phyloP scores from a whole-genome alignment of 805 yeast genomes.

The Brettanomyces nanus region DNA sequence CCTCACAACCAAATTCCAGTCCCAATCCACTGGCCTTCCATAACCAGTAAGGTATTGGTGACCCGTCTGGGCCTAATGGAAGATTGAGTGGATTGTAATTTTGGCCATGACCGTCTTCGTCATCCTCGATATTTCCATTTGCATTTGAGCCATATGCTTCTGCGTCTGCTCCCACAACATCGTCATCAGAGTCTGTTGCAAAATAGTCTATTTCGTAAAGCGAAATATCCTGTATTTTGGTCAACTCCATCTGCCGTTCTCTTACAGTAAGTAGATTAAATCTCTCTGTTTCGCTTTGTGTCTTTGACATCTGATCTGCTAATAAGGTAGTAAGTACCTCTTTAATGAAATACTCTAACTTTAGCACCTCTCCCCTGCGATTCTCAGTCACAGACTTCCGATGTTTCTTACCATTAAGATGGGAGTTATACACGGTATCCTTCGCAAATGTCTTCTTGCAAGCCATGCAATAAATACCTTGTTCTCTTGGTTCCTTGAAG shows the following conservation, averaged over 20 bases:
- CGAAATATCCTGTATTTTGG: constrained; percentile 24
- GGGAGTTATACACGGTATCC: constrained; percentile 56
- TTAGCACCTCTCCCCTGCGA: constrained; percentile 4
- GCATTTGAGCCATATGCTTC: constrained; percentile 15
- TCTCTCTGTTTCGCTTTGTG: constrained; percentile 59
- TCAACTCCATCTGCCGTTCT: constrained; percentile 52
- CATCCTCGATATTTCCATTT: constrained; percentile 26
- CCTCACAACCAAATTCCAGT: constrained; percentile 66
- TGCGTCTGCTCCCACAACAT: constrained; percentile 16
- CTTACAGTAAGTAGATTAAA: constrained; percentile 59
- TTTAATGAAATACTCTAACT: constrained; percentile 31
- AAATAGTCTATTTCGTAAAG: constrained; percentile 2
- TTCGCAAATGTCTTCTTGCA: constrained; percentile 63
- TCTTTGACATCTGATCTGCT: constrained; percentile 32
- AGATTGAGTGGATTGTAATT: constrained; percentile 44
- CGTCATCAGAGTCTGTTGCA: constrained; percentile 18
- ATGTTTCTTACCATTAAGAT: constrained; percentile 71
- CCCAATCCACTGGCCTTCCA: constrained; percentile 84
- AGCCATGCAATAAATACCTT: constrained; percentile 39
- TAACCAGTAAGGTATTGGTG: constrained; percentile 90
- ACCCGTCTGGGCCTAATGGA: constrained; percentile 83
- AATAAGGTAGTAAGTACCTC: constrained; percentile 30
- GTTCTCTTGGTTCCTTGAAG: constrained; percentile 13
- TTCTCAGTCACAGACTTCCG: constrained; percentile 33
- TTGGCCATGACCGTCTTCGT: no score